phyloP scores from a whole-genome alignment of 148 eudicot species.

The Drosera capensis region DNA sequence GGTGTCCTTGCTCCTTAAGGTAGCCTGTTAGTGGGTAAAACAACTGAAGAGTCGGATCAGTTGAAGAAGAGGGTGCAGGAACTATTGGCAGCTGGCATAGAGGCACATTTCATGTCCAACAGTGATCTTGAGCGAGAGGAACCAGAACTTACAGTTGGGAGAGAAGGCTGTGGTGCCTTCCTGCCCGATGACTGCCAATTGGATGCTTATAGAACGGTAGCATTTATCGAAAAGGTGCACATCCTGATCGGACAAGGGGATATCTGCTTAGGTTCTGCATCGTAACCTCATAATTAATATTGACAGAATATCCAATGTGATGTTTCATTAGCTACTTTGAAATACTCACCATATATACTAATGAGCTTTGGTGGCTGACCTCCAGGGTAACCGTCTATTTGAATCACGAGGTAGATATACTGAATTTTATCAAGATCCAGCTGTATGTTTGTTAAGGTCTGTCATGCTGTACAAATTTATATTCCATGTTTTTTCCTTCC shows the following conservation, averaged over 20 bases:
- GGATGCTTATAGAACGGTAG: slow-evolving; percentile 63
- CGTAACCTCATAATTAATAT: no score
- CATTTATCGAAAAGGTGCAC: slow-evolving; percentile 59
- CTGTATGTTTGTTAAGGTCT: slow-evolving; percentile 52
- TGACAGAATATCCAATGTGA: no score
- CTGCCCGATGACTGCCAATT: slow-evolving; percentile 70
- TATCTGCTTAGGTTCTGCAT: no score
- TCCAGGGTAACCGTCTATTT: slow-evolving; percentile 54
- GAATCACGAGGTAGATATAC: slow-evolving; percentile 70
- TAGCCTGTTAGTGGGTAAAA: slow-evolving; percentile 78
- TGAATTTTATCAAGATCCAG: slow-evolving; percentile 74
- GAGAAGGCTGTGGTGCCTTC: slow-evolving; percentile 58
- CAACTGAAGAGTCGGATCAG: slow-evolving; percentile 25
- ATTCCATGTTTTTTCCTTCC: neutral
- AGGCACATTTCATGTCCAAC: slow-evolving; percentile 47
- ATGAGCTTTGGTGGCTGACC: no score
- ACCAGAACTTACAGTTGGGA: slow-evolving; percentile 54
- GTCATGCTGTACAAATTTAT: slow-evolving; percentile 1
- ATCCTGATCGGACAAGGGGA: no score
- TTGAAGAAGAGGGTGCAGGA: slow-evolving; percentile 37
- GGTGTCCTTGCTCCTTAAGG: slow-evolving; percentile 21
- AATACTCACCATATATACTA: no score
- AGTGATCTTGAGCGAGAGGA: slow-evolving; percentile 36
- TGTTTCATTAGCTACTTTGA: no score
- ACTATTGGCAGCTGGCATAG: slow-evolving; percentile 52